Evolutionary conservation across 441 rosid species (phyloP).

Genomic region (Croton laevigatus): DNA sequence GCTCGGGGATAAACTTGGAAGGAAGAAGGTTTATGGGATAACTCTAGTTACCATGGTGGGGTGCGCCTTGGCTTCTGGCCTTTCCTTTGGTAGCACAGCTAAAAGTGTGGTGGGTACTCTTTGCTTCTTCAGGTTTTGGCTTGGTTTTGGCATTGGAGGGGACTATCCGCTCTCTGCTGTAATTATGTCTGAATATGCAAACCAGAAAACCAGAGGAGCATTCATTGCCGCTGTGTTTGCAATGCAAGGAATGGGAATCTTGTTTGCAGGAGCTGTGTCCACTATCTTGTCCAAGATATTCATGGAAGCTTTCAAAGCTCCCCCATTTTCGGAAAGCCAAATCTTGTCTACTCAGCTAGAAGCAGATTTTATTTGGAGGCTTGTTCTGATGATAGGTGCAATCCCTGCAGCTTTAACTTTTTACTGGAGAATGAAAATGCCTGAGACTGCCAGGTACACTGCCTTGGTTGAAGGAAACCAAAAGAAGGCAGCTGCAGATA

Average conservation of each 20-base stretch:
- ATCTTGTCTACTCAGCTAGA: constrained; percentile 42
- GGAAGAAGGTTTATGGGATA: constrained; percentile 54
- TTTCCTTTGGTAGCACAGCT: constrained; percentile 47
- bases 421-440: constrained; percentile 66
- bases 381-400: constrained; percentile 56
- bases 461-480: constrained; percentile 53
- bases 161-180: constrained; percentile 63
- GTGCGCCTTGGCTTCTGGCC: constrained; percentile 48
- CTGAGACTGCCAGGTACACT: constrained; percentile 60
- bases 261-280: constrained; percentile 45
- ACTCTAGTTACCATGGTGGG: constrained; percentile 52
- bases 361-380: constrained; percentile 47
- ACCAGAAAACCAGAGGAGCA: constrained; percentile 53
- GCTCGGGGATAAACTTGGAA: constrained; percentile 53
- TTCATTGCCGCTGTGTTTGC: constrained; percentile 63
- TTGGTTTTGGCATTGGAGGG: constrained; percentile 59
- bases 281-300: constrained; percentile 42
- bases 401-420: constrained; percentile 50
- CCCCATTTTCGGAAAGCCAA: constrained; percentile 13
- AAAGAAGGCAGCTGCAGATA: constrained; percentile 55
- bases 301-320: constrained; percentile 29
- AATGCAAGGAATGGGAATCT: constrained; percentile 61
- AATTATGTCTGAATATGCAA: constrained; percentile 61
- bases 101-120: constrained; percentile 38
- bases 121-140: constrained; percentile 61